Evolutionary conservation across 257 asterid genomes (phyloP), one percentile per base, ranked within the genome.

Genomic region (Primulina tabacum): DNA sequence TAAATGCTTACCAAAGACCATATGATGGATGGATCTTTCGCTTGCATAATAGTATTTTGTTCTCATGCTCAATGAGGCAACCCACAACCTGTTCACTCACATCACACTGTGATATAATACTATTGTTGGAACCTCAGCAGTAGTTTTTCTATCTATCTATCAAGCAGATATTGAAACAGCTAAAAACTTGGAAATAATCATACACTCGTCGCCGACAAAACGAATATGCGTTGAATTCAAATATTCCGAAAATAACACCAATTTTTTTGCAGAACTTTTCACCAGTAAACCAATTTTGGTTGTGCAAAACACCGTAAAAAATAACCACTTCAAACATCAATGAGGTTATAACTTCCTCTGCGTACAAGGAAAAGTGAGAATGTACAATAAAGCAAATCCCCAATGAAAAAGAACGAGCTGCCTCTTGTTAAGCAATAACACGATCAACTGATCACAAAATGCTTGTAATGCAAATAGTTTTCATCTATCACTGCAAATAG

Each of bases 51-150:
- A 93, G 79, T 77, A 93, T 81, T 84, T 89, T 93, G 82, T 89
- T 86, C 67, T 89, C 97, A 69, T 93, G 97, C 86, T 90, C 97
- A 29, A 93, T 85, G 72, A 93, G 93, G 86, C 97, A 93, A 62
- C 99, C 99, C 0, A 93, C 99, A 11, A 93, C 94, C 99, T 93
- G 78, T 32, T 7, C 70, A 69, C 40, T 69, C 32, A 58, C 56
- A 52, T 64, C 60, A 57, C 30, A 65, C 52, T 3, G 7, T 43
- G n/a, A 43, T 32, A 70, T 26, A 53, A 63, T 34, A 52, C 47
- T 35, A 75, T 10, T 29, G 35, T 61, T 56, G 66, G n/a, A 40
- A 65, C 29, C 58, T 29, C 7, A 32, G 73, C 62, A 67, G 35
- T 20, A 10, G 30, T 6, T 37, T 17, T 62, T 68, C 61, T 71